Conservation (phyloP, 2,329 filamentous ascomycete genomes). For the Metarhizium rileyi region DNA sequence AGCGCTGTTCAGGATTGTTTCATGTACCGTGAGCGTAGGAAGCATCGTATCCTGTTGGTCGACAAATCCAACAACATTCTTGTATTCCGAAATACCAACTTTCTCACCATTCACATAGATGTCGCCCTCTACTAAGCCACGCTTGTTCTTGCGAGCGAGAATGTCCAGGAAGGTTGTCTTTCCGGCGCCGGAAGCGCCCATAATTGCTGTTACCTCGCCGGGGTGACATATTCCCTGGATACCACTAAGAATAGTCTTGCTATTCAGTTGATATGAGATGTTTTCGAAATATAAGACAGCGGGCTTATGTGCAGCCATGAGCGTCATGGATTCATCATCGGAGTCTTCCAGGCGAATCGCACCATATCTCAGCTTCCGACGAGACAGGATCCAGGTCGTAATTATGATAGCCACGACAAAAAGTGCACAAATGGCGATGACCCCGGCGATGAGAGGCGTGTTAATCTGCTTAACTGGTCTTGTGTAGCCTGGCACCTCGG, state of each 20-base stretch:
- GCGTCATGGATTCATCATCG: conserved; percentile 75
- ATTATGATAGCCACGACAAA: conserved; percentile 85
- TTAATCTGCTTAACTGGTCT: conserved; percentile 91
- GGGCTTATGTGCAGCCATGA: conserved; percentile 87
- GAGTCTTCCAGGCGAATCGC: conserved; percentile 80
- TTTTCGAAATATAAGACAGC: conserved; percentile 82
- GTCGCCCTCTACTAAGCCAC: conserved; percentile 65
- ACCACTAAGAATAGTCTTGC: conserved; percentile 71
- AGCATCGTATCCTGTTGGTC: conserved; percentile 98
- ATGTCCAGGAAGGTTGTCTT: conserved; percentile 98
- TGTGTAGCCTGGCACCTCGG: conserved; percentile 84
- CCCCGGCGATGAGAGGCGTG: conserved; percentile 86
- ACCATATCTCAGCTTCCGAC: conserved; percentile 60
- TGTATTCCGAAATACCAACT: conserved; percentile 74
- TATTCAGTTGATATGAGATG: conserved; percentile 77
- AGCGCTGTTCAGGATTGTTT: conserved; percentile 92
- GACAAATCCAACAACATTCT: conserved; percentile 88
- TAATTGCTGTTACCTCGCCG: conserved; percentile 93
- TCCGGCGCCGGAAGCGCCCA: conserved; percentile 94
- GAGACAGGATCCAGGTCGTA: conserved; percentile 76
- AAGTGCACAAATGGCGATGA: conserved; percentile 77
- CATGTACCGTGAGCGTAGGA: conserved; percentile 90
- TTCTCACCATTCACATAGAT: conserved; percentile 94
- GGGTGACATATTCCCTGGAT: conserved; percentile 84
- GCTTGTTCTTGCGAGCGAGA: conserved; percentile 92